phyloP scores from a whole-genome alignment of 83 land plant species.

The Thuja plicata region DNA sequence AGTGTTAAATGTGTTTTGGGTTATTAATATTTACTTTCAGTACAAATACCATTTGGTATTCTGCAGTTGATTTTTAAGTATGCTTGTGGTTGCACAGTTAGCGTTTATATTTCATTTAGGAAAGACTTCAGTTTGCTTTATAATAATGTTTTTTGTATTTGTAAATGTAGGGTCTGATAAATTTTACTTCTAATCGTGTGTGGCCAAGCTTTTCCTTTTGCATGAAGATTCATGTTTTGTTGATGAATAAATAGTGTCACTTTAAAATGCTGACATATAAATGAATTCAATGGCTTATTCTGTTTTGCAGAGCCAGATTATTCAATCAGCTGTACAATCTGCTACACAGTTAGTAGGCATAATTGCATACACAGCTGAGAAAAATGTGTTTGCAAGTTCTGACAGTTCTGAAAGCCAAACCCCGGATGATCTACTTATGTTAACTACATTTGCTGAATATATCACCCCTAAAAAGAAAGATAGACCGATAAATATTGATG shows the following conservation, averaged over 20 bases:
- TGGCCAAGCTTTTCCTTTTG: not conserved
- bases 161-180: not conserved
- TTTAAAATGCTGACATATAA: not conserved
- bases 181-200: not conserved
- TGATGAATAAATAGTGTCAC: not conserved
- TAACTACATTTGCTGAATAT: slow-evolving; percentile 45
- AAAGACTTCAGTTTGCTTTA: not conserved
- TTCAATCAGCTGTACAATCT: slow-evolving; percentile 54
- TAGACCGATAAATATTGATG: slow-evolving; percentile 53
- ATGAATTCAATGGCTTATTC: not conserved
- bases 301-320: slow-evolving; percentile 58
- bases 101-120: not conserved
- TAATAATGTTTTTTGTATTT: not conserved
- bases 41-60: not conserved
- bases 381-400: slow-evolving; percentile 15
- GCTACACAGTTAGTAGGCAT: slow-evolving; percentile 49
- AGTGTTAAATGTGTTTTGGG: not conserved
- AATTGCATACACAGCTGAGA: slow-evolving; percentile 46
- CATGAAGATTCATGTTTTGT: not conserved
- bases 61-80: not conserved
- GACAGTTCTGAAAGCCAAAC: slow-evolving; percentile 29
- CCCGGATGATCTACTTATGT: slow-evolving; percentile 43
- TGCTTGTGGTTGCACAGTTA: not conserved
- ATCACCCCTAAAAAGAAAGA: slow-evolving; percentile 50
- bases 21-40: not conserved